Percentiles rank a stretch among this genome's conserved stretches.
Conservation (phyloP, 2,329 filamentous ascomycete species). For the Alternaria brassicicola region DNA sequence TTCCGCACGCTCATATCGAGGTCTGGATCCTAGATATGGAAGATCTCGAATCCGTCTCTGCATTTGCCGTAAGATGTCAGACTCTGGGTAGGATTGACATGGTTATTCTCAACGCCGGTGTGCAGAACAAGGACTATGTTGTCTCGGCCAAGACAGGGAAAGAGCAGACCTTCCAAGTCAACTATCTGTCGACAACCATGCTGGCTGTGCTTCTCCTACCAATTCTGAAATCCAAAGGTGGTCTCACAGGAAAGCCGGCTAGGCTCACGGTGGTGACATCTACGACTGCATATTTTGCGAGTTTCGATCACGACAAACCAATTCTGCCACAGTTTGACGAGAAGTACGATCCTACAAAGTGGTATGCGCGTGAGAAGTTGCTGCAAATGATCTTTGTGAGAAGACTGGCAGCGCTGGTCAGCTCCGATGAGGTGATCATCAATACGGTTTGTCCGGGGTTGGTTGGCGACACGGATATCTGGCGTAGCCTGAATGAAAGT, state of each 20-base stretch:
- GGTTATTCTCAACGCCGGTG: slow-evolving; percentile 48
- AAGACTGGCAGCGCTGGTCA: slow-evolving; percentile 23
- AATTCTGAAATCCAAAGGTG: slow-evolving; percentile 22
- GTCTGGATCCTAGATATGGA: slow-evolving; percentile 38
- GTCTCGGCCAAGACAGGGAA: slow-evolving; percentile 29
- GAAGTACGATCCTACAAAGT: slow-evolving; percentile 13
- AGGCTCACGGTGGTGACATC: slow-evolving; percentile 5
- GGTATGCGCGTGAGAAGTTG: slow-evolving; percentile 28
- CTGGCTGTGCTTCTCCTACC: slow-evolving; percentile 57
- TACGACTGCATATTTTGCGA: slow-evolving; percentile 2
- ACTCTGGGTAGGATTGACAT: slow-evolving; percentile 25
- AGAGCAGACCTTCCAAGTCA: slow-evolving; percentile 59
- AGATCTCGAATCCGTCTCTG: slow-evolving; percentile 28
- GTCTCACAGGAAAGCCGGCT: slow-evolving; percentile 1
- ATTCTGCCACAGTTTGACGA: slow-evolving; percentile 8
- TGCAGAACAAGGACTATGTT: slow-evolving; percentile 7
- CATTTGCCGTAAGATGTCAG: slow-evolving; percentile 23
- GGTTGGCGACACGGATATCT: neutral
- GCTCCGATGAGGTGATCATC: slow-evolving; percentile 40
- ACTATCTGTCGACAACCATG: slow-evolving; percentile 60
- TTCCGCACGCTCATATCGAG: slow-evolving; percentile 24
- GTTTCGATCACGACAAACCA: neutral
- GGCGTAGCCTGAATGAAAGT: neutral
- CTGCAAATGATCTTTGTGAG: slow-evolving; percentile 24
- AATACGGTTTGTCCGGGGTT: slow-evolving; percentile 57